Base-by-base conservation (phyloP, 2,329 filamentous ascomycete species). In the Calonectria hongkongensis region DNA sequence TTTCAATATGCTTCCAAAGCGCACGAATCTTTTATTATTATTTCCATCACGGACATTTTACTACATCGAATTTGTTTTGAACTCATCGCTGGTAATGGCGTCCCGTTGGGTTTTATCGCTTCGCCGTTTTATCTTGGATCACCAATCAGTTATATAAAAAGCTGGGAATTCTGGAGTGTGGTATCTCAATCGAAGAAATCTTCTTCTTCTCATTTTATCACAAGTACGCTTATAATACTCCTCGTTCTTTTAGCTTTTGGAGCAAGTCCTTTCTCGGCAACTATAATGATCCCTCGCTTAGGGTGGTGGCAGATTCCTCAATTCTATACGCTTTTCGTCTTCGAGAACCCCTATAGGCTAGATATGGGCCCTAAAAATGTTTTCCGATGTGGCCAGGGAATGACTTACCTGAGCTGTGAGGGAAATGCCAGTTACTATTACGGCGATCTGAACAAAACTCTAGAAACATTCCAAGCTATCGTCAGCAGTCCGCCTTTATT, bases 221-320 rank as follows among this genome's bases (percentile, higher is more conserved):
- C 50, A 33, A 33, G 50, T 9, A 33, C 16, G 10, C 9, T 54
- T 16, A 33, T 68, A 4, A 62, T 71, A 3, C 12, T 71, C 16
- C 9, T 68, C 3, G 18, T 68, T 30, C 12, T 45, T 15, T 33
- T 54, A 16, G 50, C 50, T 12, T 21, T 73, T 28, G 65, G 12
- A 3, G 72, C 65, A 12, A 58, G 21, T 8, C 72, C 72, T 0
- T n/a, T 73, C 4, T 73, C 72, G 1, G 72, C 72, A 25, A 68
- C 68, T 9, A 36, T 51, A 7, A 71, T 73, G 64, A 73, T 71
- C n/a, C 72, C 72, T 28, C 72, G 72, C 2, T 41, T 64, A 9
- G 33, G 27, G 33, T 71, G 72, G 68, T 65, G 64, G 60, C 30
- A 50, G 4, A 16, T 48, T 65, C 30, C 39, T 13, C 12, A 47